These are phyloP conservation scores for Pythium diclinum DNA, from an alignment of 352 stramenopile species.

Conservation along the genomic window DNA sequence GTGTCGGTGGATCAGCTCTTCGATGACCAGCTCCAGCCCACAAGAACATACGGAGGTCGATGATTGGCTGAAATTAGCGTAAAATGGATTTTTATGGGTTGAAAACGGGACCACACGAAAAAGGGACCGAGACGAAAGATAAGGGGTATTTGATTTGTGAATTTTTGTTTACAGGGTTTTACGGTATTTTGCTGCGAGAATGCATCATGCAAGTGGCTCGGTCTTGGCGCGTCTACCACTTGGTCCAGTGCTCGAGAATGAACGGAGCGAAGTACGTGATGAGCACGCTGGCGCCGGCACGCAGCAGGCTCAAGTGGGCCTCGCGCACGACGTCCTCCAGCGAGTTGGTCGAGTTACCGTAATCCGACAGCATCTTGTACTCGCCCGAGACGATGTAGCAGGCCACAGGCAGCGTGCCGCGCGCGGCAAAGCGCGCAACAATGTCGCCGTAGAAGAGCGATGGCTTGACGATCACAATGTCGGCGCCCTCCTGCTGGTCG, in stretches of 20 bases:
- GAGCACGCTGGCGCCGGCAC: slow-evolving; percentile 86
- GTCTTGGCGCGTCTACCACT: slow-evolving; percentile 44
- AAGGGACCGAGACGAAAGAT: slow-evolving; percentile 6
- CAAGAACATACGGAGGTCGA: slow-evolving; percentile 6
- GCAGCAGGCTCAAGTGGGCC: slow-evolving; percentile 51
- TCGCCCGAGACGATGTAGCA: slow-evolving; percentile 99
- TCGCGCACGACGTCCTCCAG: slow-evolving; percentile 85
- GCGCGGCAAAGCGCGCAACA: slow-evolving; percentile 91
- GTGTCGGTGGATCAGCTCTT: slow-evolving; percentile 7
- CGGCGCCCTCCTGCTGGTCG: slow-evolving; percentile 89
- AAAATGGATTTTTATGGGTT: slow-evolving; percentile 7
- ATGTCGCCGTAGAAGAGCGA: slow-evolving; percentile 99
- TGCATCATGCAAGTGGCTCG: background rate
- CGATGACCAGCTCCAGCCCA: slow-evolving; percentile 9
- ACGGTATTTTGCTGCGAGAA: background rate
- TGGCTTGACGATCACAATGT: slow-evolving; percentile 99
- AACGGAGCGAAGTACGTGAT: slow-evolving; percentile 97
- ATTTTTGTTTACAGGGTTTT: slow-evolving; percentile 11
- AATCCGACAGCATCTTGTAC: slow-evolving; percentile 99
- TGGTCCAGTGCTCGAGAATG: slow-evolving; percentile 79
- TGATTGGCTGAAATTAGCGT: slow-evolving; percentile 16
- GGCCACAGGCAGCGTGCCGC: slow-evolving; percentile 93
- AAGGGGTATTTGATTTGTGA: slow-evolving; percentile 7
- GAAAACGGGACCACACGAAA: slow-evolving; percentile 8
- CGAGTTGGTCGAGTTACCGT: slow-evolving; percentile 76